phyloP scores from a whole-genome alignment of 208 protist species.

The Plasmodiophora brassicae region DNA sequence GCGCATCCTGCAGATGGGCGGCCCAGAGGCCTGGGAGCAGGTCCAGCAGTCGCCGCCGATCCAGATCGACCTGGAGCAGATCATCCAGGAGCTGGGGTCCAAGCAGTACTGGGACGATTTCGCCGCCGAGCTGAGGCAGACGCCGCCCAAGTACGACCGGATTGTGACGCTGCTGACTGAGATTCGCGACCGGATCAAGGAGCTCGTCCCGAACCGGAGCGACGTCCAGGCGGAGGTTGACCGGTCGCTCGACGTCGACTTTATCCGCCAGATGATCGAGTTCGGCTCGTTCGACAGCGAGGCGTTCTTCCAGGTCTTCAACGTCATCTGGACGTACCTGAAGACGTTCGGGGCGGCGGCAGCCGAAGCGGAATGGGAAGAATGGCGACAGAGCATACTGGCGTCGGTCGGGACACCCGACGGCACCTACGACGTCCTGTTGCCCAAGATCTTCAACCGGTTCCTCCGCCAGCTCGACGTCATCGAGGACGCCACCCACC shows the following conservation, averaged over 20 bases:
- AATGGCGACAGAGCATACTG: background rate
- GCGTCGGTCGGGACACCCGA: background rate
- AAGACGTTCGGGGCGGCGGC: background rate
- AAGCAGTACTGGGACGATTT: conserved; percentile 22
- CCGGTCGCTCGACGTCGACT: background rate
- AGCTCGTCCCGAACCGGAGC: background rate
- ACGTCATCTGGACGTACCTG: conserved; percentile 5
- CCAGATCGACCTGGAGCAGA: background rate
- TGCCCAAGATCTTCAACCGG: conserved; percentile 24
- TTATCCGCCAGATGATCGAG: background rate
- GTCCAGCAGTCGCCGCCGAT: background rate
- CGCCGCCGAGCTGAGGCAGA: background rate
- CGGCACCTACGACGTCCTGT: background rate
- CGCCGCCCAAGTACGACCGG: background rate
- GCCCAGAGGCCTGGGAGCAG: background rate
- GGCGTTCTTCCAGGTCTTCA: background rate
- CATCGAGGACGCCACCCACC: background rate
- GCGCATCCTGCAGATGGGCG: conserved; percentile 14
- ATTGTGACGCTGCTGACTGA: background rate
- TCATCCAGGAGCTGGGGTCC: background rate
- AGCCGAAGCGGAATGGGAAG: background rate
- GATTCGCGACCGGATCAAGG: background rate
- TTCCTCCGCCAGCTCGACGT: conserved; percentile 1
- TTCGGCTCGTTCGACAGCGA: conserved; percentile 12
- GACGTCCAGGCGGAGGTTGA: background rate